Conservation (phyloP, 331 rosid genomes). For the Pyracantha coccinea region DNA sequence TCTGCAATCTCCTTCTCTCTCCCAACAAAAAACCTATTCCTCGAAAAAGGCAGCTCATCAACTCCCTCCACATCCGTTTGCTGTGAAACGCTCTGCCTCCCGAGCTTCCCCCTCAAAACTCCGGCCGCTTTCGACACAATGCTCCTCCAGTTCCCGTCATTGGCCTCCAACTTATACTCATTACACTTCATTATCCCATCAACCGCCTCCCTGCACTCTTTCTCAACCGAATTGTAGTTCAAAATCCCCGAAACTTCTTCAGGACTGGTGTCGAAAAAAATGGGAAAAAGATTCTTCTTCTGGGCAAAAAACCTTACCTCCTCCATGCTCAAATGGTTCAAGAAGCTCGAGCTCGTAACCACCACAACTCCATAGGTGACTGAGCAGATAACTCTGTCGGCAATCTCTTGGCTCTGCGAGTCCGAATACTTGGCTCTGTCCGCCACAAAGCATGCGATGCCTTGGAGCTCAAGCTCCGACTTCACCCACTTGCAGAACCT, state of each 20-base stretch:
- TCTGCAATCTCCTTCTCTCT: conserved; percentile 76
- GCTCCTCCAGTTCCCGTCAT: conserved; percentile 64
- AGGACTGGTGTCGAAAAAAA: conserved; percentile 56
- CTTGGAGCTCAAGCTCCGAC: conserved; percentile 87
- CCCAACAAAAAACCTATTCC: conserved; percentile 60
- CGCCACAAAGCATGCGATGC: conserved; percentile 82
- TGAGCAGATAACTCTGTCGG: conserved; percentile 70
- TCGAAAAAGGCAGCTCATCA: conserved; percentile 55
- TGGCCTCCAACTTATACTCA: conserved; percentile 58
- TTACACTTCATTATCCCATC: conserved; percentile 55
- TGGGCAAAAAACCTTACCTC: conserved; percentile 84
- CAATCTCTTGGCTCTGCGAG: conserved; percentile 72
- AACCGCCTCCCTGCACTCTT: conserved; percentile 57
- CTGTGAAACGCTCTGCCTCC: conserved; percentile 45
- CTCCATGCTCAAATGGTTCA: conserved; percentile 56
- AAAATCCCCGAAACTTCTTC: conserved; percentile 47
- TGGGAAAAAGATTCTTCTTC: conserved; percentile 76
- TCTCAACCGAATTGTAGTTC: conserved; percentile 42
- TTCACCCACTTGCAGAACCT: conserved; percentile 84
- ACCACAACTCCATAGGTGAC: conserved; percentile 71
- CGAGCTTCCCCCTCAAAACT: conserved; percentile 60
- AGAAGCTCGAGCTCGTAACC: conserved; percentile 50
- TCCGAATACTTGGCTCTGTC: conserved; percentile 77
- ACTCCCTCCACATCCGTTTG: conserved; percentile 25
- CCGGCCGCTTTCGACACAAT: conserved; percentile 47